Percentiles rank a stretch among this genome's conserved stretches.
These are phyloP conservation scores for Boletus pseudopeckii DNA, from an alignment of 768 basidiomycete genomes.

Conservation along the genomic window DNA sequence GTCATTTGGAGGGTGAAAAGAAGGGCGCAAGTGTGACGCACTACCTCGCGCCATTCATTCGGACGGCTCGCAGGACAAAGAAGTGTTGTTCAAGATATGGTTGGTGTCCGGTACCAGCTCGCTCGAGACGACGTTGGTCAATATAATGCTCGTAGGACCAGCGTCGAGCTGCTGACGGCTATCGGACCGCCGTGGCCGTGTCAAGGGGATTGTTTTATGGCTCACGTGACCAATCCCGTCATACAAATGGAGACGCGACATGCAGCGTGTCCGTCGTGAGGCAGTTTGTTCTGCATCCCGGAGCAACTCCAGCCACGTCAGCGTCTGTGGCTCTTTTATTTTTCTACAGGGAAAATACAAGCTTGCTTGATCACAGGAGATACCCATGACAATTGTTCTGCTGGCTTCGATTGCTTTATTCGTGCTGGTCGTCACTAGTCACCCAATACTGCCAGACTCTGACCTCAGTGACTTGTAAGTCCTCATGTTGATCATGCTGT, in stretches of 20 bases:
- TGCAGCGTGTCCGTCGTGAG: slow-evolving; percentile 22
- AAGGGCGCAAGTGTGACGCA: slow-evolving; percentile 26
- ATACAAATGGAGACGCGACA: slow-evolving; percentile 25
- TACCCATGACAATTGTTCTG: slow-evolving; percentile 37
- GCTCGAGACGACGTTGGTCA: neutral
- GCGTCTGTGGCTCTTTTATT: neutral
- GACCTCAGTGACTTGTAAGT: slow-evolving; percentile 30
- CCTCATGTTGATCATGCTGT: slow-evolving; percentile 5
- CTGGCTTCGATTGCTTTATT: slow-evolving; percentile 39
- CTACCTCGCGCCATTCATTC: slow-evolving; percentile 26
- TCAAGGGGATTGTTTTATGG: neutral
- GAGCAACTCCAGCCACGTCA: neutral
- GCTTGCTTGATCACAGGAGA: neutral
- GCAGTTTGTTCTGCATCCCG: slow-evolving; percentile 21
- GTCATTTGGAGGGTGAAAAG: slow-evolving; percentile 67
- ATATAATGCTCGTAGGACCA: neutral
- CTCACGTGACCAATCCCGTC: slow-evolving; percentile 21
- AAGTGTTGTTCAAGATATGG: neutral
- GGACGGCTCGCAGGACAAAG: neutral
- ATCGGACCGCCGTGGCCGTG: slow-evolving; percentile 6
- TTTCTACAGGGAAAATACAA: neutral
- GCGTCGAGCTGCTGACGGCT: neutral
- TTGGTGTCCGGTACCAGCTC: neutral
- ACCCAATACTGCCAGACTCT: slow-evolving; percentile 32
- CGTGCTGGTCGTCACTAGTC: slow-evolving; percentile 44